Base-by-base conservation (phyloP, 1,284 basidiomycete species). In the Uromyces viciae-fabae region DNA sequence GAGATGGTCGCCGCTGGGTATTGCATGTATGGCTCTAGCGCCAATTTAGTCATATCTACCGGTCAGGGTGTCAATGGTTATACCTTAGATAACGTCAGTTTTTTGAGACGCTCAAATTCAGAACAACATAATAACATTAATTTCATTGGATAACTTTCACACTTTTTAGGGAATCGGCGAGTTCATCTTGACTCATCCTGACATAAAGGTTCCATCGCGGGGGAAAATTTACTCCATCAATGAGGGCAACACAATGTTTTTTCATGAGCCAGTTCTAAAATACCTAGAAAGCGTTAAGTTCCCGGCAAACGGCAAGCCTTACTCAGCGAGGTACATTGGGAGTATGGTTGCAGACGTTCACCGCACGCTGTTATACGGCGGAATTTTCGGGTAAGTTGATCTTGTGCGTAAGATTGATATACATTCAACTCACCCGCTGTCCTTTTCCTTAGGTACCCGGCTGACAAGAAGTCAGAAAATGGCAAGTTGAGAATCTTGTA, bases 181-280 rank as follows among this genome's bases (percentile, higher is more conserved):
- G 88, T 99, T 99, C 87, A 98, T 99, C 86, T 91, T 99, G 82
- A 99, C 97, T 49, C 97, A 99, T 88, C 95, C 95, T 33, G 91
- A 98, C 86, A 99, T 99, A 87, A 90, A 91, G 86, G 93, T 99
- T 83, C 97, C 97, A 7, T 84, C 90, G 33, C 92, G 97, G 81
- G 97, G 97, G 84, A 99, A 99, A 89, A 99, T 99, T 86, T 99
- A 99, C 89, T 98, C 95, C 25, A 96, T 98, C 90, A 99, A 99
- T 88, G 97, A 99, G 88, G 96, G 96, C 83, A 99, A 99, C 88
- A 91, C 94, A 76, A 89, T 92, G 89, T 95, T 95, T 88, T 99
- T 97, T 89, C 89, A 97, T 88, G 88, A 91, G 74, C 94, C 94
- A 19, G 92, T 94, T 75, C 88, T 88, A 83, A 90, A 92, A 82